A percentile compares a stretch with the other conserved stretches of the same genome.
Evolutionary conservation across 345 rosid genomes (phyloP).

Genomic region (Aethionema arabicum): DNA sequence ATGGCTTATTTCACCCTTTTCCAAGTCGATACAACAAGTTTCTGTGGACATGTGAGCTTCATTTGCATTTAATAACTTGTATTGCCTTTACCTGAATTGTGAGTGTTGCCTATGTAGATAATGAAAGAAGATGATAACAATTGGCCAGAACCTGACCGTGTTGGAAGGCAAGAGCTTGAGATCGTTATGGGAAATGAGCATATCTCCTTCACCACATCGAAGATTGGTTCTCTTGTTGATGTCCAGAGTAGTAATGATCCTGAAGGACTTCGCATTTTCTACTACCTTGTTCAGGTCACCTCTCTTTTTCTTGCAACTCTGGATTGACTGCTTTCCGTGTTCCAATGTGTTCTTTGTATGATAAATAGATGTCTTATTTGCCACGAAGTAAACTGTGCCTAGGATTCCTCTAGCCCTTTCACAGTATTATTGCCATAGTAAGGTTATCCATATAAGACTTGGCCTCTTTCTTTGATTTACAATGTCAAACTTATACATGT

Average conservation of each 20-base stretch:
- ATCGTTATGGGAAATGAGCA: slow-evolving; percentile 98
- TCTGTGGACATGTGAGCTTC: background rate
- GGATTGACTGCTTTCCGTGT: background rate
- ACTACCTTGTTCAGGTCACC: slow-evolving; percentile 96
- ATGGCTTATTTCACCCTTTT: too few relatives aligned
- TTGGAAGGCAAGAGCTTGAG: slow-evolving; percentile 97
- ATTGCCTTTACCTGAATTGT: background rate
- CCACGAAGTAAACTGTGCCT: background rate
- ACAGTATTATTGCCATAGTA: background rate
- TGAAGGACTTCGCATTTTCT: slow-evolving; percentile 97
- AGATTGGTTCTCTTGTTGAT: slow-evolving; percentile 98
- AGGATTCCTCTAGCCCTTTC: slow-evolving; percentile 1
- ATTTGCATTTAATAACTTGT: too few relatives aligned
- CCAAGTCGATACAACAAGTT: too few relatives aligned
- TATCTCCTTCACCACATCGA: slow-evolving; percentile 89
- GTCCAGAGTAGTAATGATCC: slow-evolving; percentile 95
- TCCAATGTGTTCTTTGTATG: background rate
- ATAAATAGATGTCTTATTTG: slow-evolving; percentile 3
- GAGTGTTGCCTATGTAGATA: slow-evolving; percentile 48
- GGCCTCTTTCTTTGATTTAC: background rate
- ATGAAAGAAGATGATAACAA: slow-evolving; percentile 98
- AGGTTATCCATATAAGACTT: background rate
- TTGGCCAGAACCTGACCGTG: slow-evolving; percentile 99
- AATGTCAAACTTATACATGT: background rate
- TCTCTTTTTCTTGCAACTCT: slow-evolving; percentile 3